phyloP scores from a whole-genome alignment of 495 filamentous ascomycete species.

The Jackrogersella multiformis region DNA sequence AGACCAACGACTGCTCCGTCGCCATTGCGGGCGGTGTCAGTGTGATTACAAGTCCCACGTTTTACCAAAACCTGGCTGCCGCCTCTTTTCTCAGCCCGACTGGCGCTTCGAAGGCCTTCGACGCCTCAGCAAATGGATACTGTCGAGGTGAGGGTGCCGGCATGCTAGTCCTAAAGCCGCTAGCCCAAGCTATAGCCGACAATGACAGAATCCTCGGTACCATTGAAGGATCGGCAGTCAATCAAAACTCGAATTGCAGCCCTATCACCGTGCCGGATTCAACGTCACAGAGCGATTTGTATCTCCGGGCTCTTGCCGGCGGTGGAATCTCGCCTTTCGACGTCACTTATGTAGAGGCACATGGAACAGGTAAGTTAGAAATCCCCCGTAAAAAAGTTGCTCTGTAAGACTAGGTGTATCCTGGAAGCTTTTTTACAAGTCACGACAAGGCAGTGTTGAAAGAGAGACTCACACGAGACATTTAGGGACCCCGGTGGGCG shows the following conservation, averaged over 20 bases:
- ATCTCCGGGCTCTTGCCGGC: slow-evolving; percentile 37
- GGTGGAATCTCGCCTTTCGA: slow-evolving; percentile 24
- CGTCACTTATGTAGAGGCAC: slow-evolving; percentile 55
- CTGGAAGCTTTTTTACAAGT: background rate
- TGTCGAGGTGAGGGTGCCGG: slow-evolving; percentile 65
- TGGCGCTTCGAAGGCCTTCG: slow-evolving; percentile 45
- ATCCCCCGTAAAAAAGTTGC: background rate
- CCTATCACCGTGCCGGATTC: slow-evolving; percentile 53
- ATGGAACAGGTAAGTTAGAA: slow-evolving; percentile 48
- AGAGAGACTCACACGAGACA: background rate
- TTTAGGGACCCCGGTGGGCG: slow-evolving; percentile 56
- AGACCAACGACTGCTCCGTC: slow-evolving; percentile 49
- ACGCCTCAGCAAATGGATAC: slow-evolving; percentile 65
- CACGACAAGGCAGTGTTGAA: background rate
- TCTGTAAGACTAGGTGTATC: background rate
- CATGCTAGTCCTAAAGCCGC: slow-evolving; percentile 61
- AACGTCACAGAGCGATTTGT: slow-evolving; percentile 45
- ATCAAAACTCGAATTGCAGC: slow-evolving; percentile 50
- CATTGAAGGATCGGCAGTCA: slow-evolving; percentile 60
- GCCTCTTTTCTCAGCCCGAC: slow-evolving; percentile 55
- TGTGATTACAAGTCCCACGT: slow-evolving; percentile 36
- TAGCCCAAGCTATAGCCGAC: slow-evolving; percentile 55
- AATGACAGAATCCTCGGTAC: slow-evolving; percentile 61
- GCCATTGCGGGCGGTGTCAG: slow-evolving; percentile 54
- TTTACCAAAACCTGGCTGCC: slow-evolving; percentile 49